Base-by-base conservation (phyloP, 139 green algal genomes). In the Nannochloris sp. region DNA sequence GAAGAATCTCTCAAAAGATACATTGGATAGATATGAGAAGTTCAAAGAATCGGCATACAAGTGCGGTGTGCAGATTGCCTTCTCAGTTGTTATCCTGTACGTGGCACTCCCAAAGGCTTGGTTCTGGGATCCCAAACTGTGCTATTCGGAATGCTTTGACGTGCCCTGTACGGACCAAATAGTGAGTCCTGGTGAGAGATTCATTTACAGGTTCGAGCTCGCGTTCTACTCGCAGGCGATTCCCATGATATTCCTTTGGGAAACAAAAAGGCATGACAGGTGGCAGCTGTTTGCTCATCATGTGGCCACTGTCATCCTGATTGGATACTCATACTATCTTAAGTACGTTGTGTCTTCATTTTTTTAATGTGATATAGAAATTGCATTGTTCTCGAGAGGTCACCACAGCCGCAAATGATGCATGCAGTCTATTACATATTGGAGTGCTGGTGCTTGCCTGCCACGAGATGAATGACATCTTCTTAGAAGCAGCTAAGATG, bases 381-480 rank as follows among this genome's bases (percentile, higher is more conserved):
- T 53, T 2, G 16, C 20, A 53, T 23, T 11, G 16, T 14, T 11
- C 20, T 53, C 46, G 5, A 2, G 17, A 53, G 16, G 46, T 12
- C 9, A 2, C 46, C 9, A 53, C 12, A 53, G 9, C 12, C 46
- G 6, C 46, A 14, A 53, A 40, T 40, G 33, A 40, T 58, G 49
- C 49, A 58, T 40, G 46, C 74, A 84, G 70, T 76, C 82, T 92
- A 53, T 88, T 79, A 3, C 81, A 82, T 26, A 71, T 89, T 16
- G 88, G 88, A n/a, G 69, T 85, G 0, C 83, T 92, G 60, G 73
- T 94, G 30, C 85, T 95, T 65, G 64, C 93, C 49, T 66, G 88
- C 16, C 88, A 95, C 56, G 88, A 95, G 66, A 65, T 85, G 26
- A 91, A 83, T 16, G 89, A 95, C 75, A 87, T 95, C 28, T 92